These are phyloP conservation scores for Phytomonas sp. DNA, from an alignment of 208 protist species.

Conservation along the genomic window DNA sequence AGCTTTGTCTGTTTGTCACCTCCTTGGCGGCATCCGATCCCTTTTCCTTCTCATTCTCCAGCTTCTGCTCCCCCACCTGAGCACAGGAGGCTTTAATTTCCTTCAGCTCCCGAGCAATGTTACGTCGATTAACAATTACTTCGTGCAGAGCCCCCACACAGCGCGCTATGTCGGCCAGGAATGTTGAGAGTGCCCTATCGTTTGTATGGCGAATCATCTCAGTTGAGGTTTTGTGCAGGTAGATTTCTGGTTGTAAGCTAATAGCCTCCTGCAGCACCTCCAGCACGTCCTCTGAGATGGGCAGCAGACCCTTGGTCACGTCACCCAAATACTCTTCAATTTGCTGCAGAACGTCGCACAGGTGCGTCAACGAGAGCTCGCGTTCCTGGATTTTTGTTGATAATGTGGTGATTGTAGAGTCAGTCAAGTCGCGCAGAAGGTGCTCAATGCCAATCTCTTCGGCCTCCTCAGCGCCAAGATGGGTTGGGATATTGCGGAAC, in stretches of 20 bases:
- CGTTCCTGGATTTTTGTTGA: constrained; percentile 92
- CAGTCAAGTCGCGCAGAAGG: constrained; percentile 97
- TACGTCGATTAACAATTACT: constrained; percentile 79
- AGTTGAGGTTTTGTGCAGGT: constrained; percentile 68
- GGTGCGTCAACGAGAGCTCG: constrained; percentile 89
- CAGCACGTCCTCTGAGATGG: constrained; percentile 80
- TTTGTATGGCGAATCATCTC: constrained; percentile 86
- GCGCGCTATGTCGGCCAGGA: constrained; percentile 70
- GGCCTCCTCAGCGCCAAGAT: constrained; percentile 95
- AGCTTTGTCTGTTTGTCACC: constrained; percentile 5
- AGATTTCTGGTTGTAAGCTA: constrained; percentile 80
- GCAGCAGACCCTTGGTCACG: constrained; percentile 60
- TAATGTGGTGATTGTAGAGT: constrained; percentile 94
- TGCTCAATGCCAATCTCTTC: constrained; percentile 99
- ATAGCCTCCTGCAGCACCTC: constrained; percentile 85
- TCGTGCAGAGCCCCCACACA: constrained; percentile 78
- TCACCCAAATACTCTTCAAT: constrained; percentile 90
- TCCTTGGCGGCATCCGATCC: constrained; percentile 37
- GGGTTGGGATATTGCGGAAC: constrained; percentile 88
- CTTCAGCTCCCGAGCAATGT: constrained; percentile 62
- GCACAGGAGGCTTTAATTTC: constrained; percentile 51
- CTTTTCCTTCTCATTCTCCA: constrained; percentile 54
- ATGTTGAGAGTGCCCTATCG: constrained; percentile 79
- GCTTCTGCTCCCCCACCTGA: constrained; percentile 44
- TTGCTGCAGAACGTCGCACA: constrained; percentile 81